A percentile compares a stretch with the other conserved stretches of the same genome.
Conservation (phyloP, 164 flowering plant species). For the Nymphaea thermarum region DNA sequence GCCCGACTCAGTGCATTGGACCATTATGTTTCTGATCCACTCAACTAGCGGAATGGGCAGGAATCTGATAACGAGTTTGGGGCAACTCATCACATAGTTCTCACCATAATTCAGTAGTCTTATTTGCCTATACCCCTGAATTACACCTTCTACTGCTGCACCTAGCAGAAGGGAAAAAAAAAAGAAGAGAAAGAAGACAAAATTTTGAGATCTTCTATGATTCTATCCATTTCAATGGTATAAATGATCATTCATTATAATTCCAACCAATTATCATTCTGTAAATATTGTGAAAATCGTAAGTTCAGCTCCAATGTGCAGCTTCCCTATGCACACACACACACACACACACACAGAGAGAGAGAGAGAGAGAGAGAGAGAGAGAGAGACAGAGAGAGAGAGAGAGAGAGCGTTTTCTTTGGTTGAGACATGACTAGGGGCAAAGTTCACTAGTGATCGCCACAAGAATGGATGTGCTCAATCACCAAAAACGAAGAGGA, state of each 20-base stretch:
- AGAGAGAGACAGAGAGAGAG: no score
- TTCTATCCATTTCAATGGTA: not conserved
- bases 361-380: no score
- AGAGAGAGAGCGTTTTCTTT: no score
- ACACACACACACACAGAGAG: no score
- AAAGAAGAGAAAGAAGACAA: not conserved
- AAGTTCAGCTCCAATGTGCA: no score
- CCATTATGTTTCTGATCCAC: constrained; percentile 55
- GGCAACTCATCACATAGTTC: constrained; percentile 58
- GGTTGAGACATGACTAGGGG: no score
- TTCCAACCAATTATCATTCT: not conserved
- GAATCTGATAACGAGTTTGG: constrained; percentile 53
- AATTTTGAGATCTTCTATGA: no score
- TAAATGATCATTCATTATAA: not conserved
- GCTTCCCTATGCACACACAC: no score
- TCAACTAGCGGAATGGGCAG: constrained; percentile 52
- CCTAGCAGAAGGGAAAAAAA: constrained; percentile 22
- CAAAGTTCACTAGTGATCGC: no score
- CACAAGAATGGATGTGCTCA: no score
- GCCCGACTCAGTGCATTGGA: constrained; percentile 52
- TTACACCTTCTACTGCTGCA: constrained; percentile 47
- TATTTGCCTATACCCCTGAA: constrained; percentile 48
- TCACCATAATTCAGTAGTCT: constrained; percentile 48
- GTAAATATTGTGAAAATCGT: no score
- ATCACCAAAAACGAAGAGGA: no score